A percentile compares a stretch with the other conserved stretches of the same genome.
phyloP scores from a whole-genome alignment of 2,329 filamentous ascomycete genomes.

The Alternaria sp. region DNA sequence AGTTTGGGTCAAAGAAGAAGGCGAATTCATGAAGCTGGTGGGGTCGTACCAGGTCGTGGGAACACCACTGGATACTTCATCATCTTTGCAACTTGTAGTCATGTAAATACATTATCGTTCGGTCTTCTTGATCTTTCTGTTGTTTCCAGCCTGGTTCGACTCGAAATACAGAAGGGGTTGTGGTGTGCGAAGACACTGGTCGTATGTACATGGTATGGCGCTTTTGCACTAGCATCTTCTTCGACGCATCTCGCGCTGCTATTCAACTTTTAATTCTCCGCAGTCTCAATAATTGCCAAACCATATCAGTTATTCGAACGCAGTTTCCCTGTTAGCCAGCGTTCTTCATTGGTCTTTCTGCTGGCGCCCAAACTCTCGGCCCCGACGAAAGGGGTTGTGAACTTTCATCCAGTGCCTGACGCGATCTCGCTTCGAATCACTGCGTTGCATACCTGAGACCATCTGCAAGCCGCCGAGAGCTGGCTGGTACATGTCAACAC shows the following conservation, averaged over 20 bases:
- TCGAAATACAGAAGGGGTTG: too few species aligned
- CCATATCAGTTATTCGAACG: neutral
- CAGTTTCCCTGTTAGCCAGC: neutral
- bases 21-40: too few species aligned
- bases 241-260: neutral
- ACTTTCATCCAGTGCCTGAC: constrained; percentile 11
- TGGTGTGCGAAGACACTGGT: neutral
- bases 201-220: neutral
- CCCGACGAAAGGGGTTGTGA: constrained; percentile 1
- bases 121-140: neutral
- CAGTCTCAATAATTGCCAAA: neutral
- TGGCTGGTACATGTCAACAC: constrained; percentile 16
- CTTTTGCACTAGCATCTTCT: neutral
- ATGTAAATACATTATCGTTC: too few species aligned
- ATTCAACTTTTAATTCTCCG: neutral
- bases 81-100: too few species aligned
- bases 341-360: neutral
- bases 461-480: constrained; percentile 16
- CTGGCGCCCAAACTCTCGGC: neutral
- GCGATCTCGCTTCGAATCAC: constrained; percentile 2
- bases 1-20: too few species aligned
- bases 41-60: too few species aligned
- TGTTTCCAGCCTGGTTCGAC: neutral
- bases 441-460: constrained; percentile 1
- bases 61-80: too few species aligned